A percentile compares a stretch with the other conserved stretches of the same genome.
These are phyloP conservation scores for Pseudoperonospora humuli DNA, from an alignment of 352 stramenopile genomes.

Conservation along the genomic window DNA sequence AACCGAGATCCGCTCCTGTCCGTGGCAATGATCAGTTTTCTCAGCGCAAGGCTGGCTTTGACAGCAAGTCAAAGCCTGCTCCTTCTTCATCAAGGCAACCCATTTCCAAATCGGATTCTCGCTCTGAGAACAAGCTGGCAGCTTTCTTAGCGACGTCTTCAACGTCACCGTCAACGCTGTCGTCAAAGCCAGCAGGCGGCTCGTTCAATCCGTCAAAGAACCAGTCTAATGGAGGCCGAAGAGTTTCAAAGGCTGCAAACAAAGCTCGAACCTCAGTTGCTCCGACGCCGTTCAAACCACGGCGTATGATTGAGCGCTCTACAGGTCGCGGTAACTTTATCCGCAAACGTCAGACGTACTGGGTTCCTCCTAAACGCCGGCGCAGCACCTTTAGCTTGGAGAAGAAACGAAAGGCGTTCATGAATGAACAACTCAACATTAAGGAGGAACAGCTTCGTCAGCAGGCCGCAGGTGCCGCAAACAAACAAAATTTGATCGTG, in stretches of 20 bases:
- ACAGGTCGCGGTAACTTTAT: constrained; percentile 63
- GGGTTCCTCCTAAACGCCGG: constrained; percentile 27
- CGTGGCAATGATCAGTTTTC: constrained; percentile 41
- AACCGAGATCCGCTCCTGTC: constrained; percentile 25
- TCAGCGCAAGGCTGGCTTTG: constrained; percentile 53
- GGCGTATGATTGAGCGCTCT: constrained; percentile 48
- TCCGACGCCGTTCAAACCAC: constrained; percentile 30
- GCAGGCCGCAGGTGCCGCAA: constrained; percentile 45
- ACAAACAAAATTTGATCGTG: constrained; percentile 83
- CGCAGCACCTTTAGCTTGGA: constrained; percentile 73
- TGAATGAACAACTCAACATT: constrained; percentile 70
- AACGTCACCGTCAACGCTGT: constrained; percentile 10
- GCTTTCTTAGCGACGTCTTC: constrained; percentile 63
- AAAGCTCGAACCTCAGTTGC: constrained; percentile 1
- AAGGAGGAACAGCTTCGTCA: constrained; percentile 75
- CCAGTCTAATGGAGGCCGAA: background rate
- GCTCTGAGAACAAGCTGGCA: constrained; percentile 69
- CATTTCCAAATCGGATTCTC: constrained; percentile 27
- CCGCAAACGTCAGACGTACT: constrained; percentile 73
- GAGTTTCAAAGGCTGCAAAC: constrained; percentile 10
- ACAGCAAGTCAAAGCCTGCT: constrained; percentile 13
- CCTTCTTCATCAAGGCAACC: constrained; percentile 15
- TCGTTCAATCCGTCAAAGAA: constrained; percentile 30
- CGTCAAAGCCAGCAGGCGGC: constrained; percentile 22
- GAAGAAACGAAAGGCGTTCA: constrained; percentile 74